phyloP scores from a whole-genome alignment of 176 grass and related monocot genomes.

The Bolboschoenus planiculmis region DNA sequence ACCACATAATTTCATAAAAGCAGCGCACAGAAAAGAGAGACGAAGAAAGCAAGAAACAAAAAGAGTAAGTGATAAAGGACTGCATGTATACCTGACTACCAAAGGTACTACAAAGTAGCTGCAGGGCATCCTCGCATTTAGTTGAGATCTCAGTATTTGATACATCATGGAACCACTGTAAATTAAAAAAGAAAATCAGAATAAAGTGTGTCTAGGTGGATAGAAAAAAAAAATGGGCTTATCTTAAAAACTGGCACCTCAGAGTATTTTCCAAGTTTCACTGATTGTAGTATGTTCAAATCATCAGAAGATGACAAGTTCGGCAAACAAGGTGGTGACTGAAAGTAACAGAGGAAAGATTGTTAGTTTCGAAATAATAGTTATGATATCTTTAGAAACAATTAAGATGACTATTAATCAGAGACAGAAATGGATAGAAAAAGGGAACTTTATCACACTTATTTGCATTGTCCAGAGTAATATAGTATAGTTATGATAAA shows the following conservation, averaged over 20 bases:
- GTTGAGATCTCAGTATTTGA: slow-evolving; percentile 57
- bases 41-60: background rate
- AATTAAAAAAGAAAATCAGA: slow-evolving; percentile 25
- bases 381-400: slow-evolving; percentile 9
- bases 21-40: background rate
- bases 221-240: background rate
- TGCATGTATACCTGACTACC: slow-evolving; percentile 50
- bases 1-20: background rate
- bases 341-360: slow-evolving; percentile 1
- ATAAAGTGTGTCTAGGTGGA: background rate
- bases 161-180: slow-evolving; percentile 99
- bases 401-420: slow-evolving; percentile 18
- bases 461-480: background rate
- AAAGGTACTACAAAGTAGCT: slow-evolving; percentile 47
- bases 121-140: slow-evolving; percentile 89
- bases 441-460: background rate
- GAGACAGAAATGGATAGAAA: background rate
- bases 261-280: slow-evolving; percentile 91
- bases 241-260: slow-evolving; percentile 40
- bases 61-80: background rate
- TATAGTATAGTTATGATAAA: background rate
- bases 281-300: slow-evolving; percentile 51
- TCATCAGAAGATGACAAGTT: slow-evolving; percentile 57
- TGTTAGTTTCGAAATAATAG: background rate
- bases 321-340: slow-evolving; percentile 75